Percentiles rank a stretch among this genome's conserved stretches.
Conservation (phyloP, 1,284 basidiomycete genomes). For the Bondarzewia mesenterica region DNA sequence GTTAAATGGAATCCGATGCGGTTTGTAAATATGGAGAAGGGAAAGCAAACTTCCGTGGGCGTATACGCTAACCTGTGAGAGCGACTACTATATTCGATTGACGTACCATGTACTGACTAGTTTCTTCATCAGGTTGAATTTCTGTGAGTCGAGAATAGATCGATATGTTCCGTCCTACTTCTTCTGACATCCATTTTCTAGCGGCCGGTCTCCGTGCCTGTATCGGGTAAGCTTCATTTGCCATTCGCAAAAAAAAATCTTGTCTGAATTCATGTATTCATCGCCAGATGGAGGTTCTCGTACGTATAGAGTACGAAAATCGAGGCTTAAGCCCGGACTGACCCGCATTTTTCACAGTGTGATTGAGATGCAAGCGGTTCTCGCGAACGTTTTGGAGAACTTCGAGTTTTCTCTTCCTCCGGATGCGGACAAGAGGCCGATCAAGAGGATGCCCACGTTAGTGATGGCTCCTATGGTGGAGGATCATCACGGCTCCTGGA, state of each 20-base stretch:
- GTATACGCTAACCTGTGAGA: slow-evolving; percentile 8
- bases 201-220: not conserved
- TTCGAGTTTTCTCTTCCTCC: slow-evolving; percentile 18
- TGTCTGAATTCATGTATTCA: not conserved
- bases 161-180: too few species aligned
- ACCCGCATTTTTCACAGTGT: slow-evolving; percentile 12
- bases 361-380: slow-evolving; percentile 19
- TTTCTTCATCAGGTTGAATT: not conserved
- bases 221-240: not conserved
- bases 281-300: slow-evolving; percentile 2
- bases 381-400: slow-evolving; percentile 16
- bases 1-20: slow-evolving; percentile 42
- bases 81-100: too few species aligned
- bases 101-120: too few species aligned
- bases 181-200: not conserved
- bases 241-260: too few species aligned
- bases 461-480: slow-evolving; percentile 1
- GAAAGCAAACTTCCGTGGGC: slow-evolving; percentile 33
- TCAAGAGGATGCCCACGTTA: not conserved
- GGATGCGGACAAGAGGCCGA: not conserved
- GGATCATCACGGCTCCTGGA: not conserved
- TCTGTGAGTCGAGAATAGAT: not conserved
- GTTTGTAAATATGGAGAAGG: slow-evolving; percentile 29
- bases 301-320: not conserved
- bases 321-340: not conserved